Evolutionary conservation across 1,139 yeast genomes (phyloP).

Genomic region (Sugiyamaella novakii): DNA sequence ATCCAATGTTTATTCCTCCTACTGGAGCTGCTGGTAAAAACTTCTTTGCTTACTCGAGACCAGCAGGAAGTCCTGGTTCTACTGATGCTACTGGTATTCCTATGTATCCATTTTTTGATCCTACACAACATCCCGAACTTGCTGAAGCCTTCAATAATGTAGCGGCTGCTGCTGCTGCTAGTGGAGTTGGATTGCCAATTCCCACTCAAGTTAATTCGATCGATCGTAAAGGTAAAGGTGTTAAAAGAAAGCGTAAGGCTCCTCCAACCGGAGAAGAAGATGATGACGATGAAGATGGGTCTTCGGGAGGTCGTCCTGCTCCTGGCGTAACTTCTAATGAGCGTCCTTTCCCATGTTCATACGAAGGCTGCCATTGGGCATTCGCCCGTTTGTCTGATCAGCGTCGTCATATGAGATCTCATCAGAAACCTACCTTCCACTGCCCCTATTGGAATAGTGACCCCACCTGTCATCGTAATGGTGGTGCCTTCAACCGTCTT

Average conservation of each 20-base stretch:
- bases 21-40: constrained; percentile 15
- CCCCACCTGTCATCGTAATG: constrained; percentile 70
- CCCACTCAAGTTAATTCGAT: neutral
- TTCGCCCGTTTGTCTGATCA: constrained; percentile 68
- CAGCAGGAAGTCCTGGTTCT: constrained; percentile 16
- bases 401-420: constrained; percentile 65
- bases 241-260: constrained; percentile 13
- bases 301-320: constrained; percentile 17
- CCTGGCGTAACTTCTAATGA: constrained; percentile 31
- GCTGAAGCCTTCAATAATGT: constrained; percentile 14
- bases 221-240: constrained; percentile 9
- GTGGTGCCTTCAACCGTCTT: constrained; percentile 68
- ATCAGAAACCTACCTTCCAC: constrained; percentile 61
- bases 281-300: constrained; percentile 10
- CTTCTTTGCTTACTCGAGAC: constrained; percentile 12
- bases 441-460: constrained; percentile 73
- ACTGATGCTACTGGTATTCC: constrained; percentile 11
- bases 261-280: constrained; percentile 18
- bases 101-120: constrained; percentile 7
- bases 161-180: constrained; percentile 12
- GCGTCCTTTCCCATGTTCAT: constrained; percentile 56
- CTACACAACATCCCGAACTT: constrained; percentile 14
- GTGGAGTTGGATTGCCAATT: constrained; percentile 5
- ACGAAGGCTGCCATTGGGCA: constrained; percentile 63
- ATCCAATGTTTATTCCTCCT: constrained; percentile 5